phyloP scores from a whole-genome alignment of 208 protist genomes.

The Acanthamoeba rhysodes region DNA sequence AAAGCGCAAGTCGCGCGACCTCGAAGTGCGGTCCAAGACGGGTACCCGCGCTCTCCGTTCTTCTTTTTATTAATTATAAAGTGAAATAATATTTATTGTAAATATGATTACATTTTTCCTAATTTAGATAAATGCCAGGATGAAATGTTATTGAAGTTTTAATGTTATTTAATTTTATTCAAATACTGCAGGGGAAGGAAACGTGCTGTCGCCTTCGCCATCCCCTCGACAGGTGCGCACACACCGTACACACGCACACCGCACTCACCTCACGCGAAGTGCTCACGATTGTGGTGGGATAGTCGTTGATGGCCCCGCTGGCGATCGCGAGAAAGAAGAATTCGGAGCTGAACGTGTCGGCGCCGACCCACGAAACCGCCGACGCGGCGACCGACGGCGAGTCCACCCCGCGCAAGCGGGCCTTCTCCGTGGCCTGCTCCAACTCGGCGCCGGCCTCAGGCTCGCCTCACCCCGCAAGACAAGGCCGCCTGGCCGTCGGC shows the following conservation, averaged over 20 bases:
- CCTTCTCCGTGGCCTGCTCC: not conserved
- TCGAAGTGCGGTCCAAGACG: not conserved
- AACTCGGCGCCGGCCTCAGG: not conserved
- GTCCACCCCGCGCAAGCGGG: not conserved
- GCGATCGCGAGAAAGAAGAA: slow-evolving; percentile 3
- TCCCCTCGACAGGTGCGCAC: slow-evolving; percentile 1
- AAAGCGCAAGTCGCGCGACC: slow-evolving; percentile 29
- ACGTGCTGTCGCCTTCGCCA: not conserved
- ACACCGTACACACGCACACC: no score
- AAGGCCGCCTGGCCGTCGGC: not conserved
- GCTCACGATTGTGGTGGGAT: not conserved
- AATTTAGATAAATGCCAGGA: not conserved
- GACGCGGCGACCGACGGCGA: not conserved
- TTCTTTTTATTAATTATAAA: not conserved
- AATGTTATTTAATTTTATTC: not conserved
- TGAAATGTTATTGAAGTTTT: not conserved
- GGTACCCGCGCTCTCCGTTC: not conserved
- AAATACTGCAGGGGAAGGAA: not conserved
- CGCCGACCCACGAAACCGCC: not conserved
- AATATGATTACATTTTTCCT: not conserved
- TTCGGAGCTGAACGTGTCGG: not conserved
- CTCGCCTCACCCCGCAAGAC: not conserved
- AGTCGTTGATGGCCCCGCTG: not conserved
- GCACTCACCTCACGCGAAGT: not conserved
- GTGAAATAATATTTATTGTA: not conserved